Conservation (phyloP, 495 filamentous ascomycete species). For the Penicillium canescens region DNA sequence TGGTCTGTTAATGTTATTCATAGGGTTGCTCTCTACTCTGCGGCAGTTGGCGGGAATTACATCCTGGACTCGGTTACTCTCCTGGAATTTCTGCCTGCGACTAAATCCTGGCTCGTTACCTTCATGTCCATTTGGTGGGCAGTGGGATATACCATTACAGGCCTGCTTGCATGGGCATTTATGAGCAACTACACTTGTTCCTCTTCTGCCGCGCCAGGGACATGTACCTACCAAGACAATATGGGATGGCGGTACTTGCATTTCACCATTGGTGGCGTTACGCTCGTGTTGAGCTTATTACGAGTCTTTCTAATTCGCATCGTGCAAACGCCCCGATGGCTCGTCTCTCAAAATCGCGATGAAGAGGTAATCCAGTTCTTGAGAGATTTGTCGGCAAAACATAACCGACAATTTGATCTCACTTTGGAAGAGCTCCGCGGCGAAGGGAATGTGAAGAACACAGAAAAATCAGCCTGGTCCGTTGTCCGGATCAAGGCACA, state of each 20-base stretch:
- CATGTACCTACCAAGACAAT: conserved; percentile 24
- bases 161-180: conserved; percentile 42
- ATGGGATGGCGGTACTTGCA: conserved; percentile 38
- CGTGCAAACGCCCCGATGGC: conserved; percentile 32
- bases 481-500: conserved; percentile 26
- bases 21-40: too few species aligned
- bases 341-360: conserved; percentile 30
- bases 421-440: conserved; percentile 25
- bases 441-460: conserved; percentile 28
- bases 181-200: conserved; percentile 39
- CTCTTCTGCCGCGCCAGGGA: conserved; percentile 16
- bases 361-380: conserved; percentile 23
- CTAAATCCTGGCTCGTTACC: conserved; percentile 44
- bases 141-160: conserved; percentile 47
- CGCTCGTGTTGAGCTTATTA: conserved; percentile 23
- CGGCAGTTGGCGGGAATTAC: conserved; percentile 51
- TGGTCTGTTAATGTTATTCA: too few species aligned
- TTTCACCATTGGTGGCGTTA: conserved; percentile 29
- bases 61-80: conserved; percentile 49
- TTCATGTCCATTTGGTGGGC: conserved; percentile 55
- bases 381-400: conserved; percentile 18
- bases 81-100: conserved; percentile 51
- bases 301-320: conserved; percentile 28
- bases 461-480: conserved; percentile 33
- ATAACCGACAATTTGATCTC: conserved; percentile 20